Evolutionary conservation across 2,329 filamentous ascomycete genomes (phyloP).

Genomic region (Fusarium devonianum): DNA sequence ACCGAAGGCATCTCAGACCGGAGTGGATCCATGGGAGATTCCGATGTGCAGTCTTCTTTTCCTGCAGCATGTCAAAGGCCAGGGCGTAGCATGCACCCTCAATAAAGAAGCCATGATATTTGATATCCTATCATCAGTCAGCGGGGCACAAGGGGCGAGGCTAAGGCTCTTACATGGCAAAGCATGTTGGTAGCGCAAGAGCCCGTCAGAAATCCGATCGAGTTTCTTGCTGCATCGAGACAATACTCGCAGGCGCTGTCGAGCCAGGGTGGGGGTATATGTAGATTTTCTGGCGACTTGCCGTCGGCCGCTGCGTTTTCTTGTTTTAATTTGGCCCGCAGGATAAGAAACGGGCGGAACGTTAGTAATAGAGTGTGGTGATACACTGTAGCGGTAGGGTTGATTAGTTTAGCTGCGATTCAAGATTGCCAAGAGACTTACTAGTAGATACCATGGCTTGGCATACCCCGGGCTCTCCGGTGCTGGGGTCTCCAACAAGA

Average conservation of each 20-base stretch:
- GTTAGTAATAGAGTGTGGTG: conserved; percentile 52
- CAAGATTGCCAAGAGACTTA: conserved; percentile 35
- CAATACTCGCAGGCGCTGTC: conserved; percentile 54
- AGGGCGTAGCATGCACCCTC: conserved; percentile 51
- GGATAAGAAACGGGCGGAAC: conserved; percentile 54
- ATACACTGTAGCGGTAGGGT: too few species aligned
- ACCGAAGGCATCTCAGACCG: conserved; percentile 46
- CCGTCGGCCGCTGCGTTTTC: conserved; percentile 32
- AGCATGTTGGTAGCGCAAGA: conserved; percentile 50
- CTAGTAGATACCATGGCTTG: conserved; percentile 51
- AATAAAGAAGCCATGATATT: conserved; percentile 54
- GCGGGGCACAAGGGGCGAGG: neutral
- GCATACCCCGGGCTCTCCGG: conserved; percentile 49
- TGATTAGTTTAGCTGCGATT: too few species aligned
- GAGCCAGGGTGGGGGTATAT: conserved; percentile 46
- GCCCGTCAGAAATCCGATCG: conserved; percentile 50
- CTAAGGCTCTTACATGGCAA: conserved; percentile 45
- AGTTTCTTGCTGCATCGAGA: conserved; percentile 50
- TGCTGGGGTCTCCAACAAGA: conserved; percentile 47
- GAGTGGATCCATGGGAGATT: conserved; percentile 54
- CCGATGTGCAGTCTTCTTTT: conserved; percentile 44
- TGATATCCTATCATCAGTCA: conserved; percentile 47
- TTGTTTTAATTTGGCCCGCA: conserved; percentile 51
- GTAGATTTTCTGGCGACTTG: conserved; percentile 15
- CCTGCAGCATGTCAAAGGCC: conserved; percentile 53